Conservation (phyloP, 768 basidiomycete species). For the Nidularia pulvinata region DNA sequence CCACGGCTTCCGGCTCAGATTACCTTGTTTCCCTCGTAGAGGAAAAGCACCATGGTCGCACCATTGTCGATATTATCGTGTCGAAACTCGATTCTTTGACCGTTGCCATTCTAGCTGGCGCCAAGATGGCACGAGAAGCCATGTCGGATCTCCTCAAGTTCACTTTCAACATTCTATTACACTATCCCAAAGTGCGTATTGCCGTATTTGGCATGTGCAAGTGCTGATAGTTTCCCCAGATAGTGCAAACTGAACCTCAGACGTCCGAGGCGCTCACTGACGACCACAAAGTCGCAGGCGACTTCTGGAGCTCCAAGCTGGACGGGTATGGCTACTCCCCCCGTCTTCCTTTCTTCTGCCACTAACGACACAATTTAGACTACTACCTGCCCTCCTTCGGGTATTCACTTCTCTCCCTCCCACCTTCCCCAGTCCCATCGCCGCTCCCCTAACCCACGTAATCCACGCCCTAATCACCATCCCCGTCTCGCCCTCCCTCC, state of each 20-base stretch:
- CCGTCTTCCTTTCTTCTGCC: background rate
- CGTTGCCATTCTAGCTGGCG: conserved; percentile 43
- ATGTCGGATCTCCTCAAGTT: conserved; percentile 85
- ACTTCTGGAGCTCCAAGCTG: conserved; percentile 73
- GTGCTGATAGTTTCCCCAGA: conserved; percentile 14
- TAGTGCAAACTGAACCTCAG: conserved; percentile 47
- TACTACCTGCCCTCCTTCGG: conserved; percentile 72
- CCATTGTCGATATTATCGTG: conserved; percentile 62
- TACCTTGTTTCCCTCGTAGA: conserved; percentile 68
- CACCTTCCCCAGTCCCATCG: conserved; percentile 61
- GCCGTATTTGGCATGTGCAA: background rate
- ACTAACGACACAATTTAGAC: conserved; percentile 29
- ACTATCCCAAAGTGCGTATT: conserved; percentile 64
- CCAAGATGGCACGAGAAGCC: conserved; percentile 66
- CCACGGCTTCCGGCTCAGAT: conserved; percentile 51
- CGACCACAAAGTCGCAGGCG: conserved; percentile 58
- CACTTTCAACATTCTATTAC: conserved; percentile 76
- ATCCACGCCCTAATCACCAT: conserved; percentile 83
- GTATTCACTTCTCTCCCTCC: conserved; percentile 68
- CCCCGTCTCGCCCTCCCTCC: conserved; percentile 61
- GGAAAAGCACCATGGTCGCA: conserved; percentile 51
- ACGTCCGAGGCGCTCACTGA: conserved; percentile 19
- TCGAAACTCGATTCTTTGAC: conserved; percentile 60
- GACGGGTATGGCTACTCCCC: conserved; percentile 53
- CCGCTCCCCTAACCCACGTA: conserved; percentile 75